These are phyloP conservation scores for Cladosporium halotolerans DNA, from an alignment of 2,329 filamentous ascomycete species.

Conservation along the genomic window DNA sequence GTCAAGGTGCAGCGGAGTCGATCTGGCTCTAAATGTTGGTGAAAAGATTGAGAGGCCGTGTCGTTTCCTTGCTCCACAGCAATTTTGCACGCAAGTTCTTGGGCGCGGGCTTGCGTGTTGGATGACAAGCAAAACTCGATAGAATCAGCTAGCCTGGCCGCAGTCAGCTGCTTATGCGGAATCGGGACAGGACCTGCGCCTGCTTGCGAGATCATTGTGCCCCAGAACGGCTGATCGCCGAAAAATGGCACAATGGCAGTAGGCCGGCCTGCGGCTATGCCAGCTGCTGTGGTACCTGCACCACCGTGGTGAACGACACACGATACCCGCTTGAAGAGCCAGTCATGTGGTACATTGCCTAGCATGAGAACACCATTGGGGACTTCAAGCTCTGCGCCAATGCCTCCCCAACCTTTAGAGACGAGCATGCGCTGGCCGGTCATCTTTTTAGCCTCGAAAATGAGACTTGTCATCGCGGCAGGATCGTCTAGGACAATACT, in stretches of 20 bases:
- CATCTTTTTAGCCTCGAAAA: conserved; percentile 60
- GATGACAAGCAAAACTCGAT: conserved; percentile 37
- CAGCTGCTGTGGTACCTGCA: conserved; percentile 51
- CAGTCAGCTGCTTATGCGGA: conserved; percentile 61
- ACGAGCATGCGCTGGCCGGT: conserved; percentile 45
- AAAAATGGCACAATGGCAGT: conserved; percentile 52
- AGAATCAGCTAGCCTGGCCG: conserved; percentile 36
- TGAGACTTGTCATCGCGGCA: conserved; percentile 58
- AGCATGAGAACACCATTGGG: conserved; percentile 39
- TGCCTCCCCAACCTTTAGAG: conserved; percentile 46
- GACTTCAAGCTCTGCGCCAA: conserved; percentile 30
- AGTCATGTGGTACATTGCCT: conserved; percentile 50
- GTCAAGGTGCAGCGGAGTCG: conserved; percentile 61
- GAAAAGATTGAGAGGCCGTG: conserved; percentile 37
- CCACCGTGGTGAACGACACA: conserved; percentile 53
- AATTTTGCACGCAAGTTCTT: conserved; percentile 35
- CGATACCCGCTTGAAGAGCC: conserved; percentile 49
- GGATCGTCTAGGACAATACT: conserved; percentile 73
- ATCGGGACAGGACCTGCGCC: conserved; percentile 63
- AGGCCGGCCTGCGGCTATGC: conserved; percentile 43
- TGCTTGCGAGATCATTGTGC: conserved; percentile 37
- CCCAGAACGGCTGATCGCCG: conserved; percentile 51
- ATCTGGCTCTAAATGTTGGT: conserved; percentile 50
- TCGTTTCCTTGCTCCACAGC: conserved; percentile 34
- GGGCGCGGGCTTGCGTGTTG: conserved; percentile 29